Evolutionary conservation across 139 green algal species (phyloP).

Genomic region (Volvox reticuliferus): DNA sequence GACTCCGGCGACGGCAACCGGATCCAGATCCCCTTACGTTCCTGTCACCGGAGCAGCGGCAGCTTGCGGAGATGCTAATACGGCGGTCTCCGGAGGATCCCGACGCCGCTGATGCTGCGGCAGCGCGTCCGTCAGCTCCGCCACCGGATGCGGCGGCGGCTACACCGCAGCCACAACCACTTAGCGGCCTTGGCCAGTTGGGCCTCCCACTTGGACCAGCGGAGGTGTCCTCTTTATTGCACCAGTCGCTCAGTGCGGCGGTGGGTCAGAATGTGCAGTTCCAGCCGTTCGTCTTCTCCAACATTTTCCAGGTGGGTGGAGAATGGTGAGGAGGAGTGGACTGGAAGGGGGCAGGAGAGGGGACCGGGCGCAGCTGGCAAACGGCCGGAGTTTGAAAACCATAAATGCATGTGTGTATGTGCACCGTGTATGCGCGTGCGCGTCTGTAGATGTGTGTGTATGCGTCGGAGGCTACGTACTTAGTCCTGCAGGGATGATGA

Average conservation of each 20-base stretch:
- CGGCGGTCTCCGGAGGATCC: not conserved
- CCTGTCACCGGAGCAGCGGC: conserved; percentile 8
- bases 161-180: not conserved
- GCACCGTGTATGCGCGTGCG: too few species aligned
- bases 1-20: not conserved
- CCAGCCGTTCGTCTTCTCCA: conserved; percentile 47
- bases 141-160: not conserved
- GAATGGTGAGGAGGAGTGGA: too few species aligned
- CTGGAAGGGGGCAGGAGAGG: too few species aligned
- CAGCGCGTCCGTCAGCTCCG: not conserved
- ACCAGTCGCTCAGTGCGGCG: conserved; percentile 20
- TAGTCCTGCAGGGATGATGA: too few species aligned
- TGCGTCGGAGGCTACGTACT: too few species aligned
- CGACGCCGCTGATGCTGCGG: not conserved
- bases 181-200: conserved; percentile 24
- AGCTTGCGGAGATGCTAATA: conserved; percentile 22
- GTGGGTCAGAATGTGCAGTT: conserved; percentile 46
- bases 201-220: conserved; percentile 14
- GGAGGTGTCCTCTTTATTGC: conserved; percentile 28
- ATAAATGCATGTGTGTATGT: too few species aligned
- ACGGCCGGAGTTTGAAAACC: too few species aligned
- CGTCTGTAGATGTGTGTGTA: too few species aligned
- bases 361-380: too few species aligned
- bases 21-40: conserved; percentile 13
- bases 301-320: conserved; percentile 50